Evolutionary conservation across 257 asterid genomes (phyloP).

Genomic region (Buddleja alternifolia): DNA sequence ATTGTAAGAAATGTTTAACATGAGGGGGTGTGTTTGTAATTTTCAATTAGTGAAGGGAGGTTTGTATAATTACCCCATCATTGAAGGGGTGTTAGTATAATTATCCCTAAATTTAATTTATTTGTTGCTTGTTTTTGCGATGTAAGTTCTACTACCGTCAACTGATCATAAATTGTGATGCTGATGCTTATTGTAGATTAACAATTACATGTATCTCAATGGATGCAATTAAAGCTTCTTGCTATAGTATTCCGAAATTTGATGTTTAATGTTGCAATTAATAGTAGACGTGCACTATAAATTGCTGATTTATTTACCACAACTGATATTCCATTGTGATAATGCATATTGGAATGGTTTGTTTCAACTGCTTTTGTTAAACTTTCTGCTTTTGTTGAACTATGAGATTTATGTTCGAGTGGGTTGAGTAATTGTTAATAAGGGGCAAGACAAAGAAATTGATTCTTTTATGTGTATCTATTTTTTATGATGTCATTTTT

Average conservation of each 20-base stretch:
- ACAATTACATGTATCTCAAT: not conserved
- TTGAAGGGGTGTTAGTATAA: no score
- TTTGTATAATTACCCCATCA: no score
- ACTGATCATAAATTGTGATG: conserved; percentile 8
- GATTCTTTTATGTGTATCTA: not conserved
- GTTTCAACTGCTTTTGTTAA: not conserved
- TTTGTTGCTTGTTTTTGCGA: conserved; percentile 23
- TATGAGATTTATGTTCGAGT: not conserved
- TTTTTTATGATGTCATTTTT: conserved; percentile 1
- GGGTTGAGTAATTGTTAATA: not conserved
- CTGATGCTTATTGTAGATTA: conserved; percentile 14
- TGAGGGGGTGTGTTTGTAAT: no score
- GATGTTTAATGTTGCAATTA: not conserved
- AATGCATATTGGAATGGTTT: not conserved
- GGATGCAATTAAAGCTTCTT: not conserved
- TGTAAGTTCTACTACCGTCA: not conserved
- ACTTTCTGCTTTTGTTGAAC: not conserved
- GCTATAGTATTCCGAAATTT: not conserved
- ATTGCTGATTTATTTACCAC: not conserved
- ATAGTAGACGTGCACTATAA: not conserved
- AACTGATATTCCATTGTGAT: not conserved
- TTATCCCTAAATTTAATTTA: not conserved
- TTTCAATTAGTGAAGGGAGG: no score
- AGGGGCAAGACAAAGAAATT: not conserved
- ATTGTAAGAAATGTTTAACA: no score